Base-by-base conservation (phyloP, 805 yeast species). In the Henningerozyma blattae region DNA sequence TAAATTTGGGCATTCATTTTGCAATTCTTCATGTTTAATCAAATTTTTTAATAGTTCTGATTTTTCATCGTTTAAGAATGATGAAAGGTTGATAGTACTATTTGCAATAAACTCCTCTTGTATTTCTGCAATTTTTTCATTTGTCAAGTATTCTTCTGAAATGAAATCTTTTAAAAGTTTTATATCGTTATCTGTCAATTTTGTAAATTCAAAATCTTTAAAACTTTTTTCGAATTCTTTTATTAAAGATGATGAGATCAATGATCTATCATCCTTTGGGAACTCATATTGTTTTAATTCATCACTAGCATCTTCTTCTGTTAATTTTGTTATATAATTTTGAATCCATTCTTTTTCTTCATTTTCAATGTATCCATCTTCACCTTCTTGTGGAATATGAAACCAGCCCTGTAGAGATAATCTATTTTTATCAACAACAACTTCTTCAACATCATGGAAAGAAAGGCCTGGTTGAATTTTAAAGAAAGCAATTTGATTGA, bases 401-500 rank as follows among this genome's bases (percentile, higher is more conserved):
- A 89, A 93, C 99, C 99, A 93, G 1, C 99, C 99, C 50, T 91
- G 95, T 39, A 91, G 84, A 1, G 95, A 83, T 24, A 91, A 62
- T 50, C 99, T 69, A 42, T 86, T 94, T 51, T 79, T 83, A 50
- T 87, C 94, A 2, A 77, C 94, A 40, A 78, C 70, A 1, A 93
- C 98, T 56, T 91, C 98, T 59, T 93, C 97, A 10, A 91, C 99
- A 48, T 93, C 98, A 56, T 91, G 99, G 68, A 91, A 91, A 2
- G 95, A 82, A 32, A 79, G 70, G 0, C 98, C 99, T 1, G 98
- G 99, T 52, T 86, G 91, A 12, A 91, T 97, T 4, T 81, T 79
- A 66, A 91, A 91, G 51, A 91, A 84, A 0, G 97, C 95, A 51
- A 91, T 78, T 57, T 91, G 96, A 54, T 91, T 91, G 67, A 91